These are phyloP conservation scores for Fomitopsis betulina DNA, from an alignment of 1,284 basidiomycete species.

Conservation along the genomic window DNA sequence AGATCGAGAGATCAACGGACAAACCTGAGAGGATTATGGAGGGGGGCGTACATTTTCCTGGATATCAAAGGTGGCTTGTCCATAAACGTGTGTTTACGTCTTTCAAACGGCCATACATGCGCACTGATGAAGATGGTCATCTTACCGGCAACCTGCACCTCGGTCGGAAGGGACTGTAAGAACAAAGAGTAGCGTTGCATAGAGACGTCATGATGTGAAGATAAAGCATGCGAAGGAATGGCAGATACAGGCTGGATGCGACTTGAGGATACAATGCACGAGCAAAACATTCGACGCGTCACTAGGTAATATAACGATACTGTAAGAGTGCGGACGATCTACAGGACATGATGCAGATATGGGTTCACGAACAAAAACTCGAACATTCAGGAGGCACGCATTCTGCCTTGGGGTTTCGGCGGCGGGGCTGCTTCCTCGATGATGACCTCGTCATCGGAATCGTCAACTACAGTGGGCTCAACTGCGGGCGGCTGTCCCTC, in stretches of 20 bases:
- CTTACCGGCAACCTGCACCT: no score
- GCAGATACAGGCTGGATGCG: neutral
- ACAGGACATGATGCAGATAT: neutral
- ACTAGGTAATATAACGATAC: neutral
- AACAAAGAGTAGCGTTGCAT: neutral
- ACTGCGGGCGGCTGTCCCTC: constrained; percentile 17
- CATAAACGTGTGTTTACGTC: no score
- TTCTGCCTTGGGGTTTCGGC: neutral
- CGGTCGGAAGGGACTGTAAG: no score
- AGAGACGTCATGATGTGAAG: neutral
- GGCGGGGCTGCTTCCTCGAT: constrained; percentile 23
- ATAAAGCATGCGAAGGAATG: neutral
- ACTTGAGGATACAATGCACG: neutral
- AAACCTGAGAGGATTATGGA: no score
- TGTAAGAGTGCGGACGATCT: neutral
- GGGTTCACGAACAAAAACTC: neutral
- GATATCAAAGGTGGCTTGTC: no score
- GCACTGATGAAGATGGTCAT: no score
- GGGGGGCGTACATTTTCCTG: no score
- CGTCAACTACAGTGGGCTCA: constrained; percentile 34
- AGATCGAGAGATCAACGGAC: no score
- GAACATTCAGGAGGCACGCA: neutral
- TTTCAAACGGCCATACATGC: no score
- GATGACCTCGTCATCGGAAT: constrained; percentile 46
- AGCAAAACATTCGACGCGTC: neutral